Evolutionary conservation across 2,329 filamentous ascomycete species (phyloP).

Genomic region (Fusarium napiforme): DNA sequence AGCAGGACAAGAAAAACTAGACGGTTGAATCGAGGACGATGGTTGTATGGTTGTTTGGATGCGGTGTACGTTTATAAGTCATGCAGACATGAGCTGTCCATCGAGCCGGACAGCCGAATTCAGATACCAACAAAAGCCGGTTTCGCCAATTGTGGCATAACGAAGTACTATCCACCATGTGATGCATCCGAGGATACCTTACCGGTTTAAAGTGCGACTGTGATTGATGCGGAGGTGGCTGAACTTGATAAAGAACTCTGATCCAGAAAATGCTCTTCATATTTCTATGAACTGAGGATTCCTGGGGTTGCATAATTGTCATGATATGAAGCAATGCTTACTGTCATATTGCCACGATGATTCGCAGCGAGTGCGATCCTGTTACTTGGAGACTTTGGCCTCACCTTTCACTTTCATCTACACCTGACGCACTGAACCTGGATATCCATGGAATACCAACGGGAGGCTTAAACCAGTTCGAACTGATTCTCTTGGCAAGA

Average conservation of each 20-base stretch:
- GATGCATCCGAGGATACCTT: conserved; percentile 8
- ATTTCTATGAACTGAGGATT: neutral
- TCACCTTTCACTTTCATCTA: neutral
- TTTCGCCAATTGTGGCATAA: conserved; percentile 38
- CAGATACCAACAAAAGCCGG: conserved; percentile 43
- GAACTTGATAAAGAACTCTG: neutral
- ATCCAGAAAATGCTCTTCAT: neutral
- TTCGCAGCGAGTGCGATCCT: neutral
- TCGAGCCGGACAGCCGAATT: conserved; percentile 40
- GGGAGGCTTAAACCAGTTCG: neutral
- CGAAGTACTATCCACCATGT: conserved; percentile 6
- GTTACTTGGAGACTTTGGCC: neutral
- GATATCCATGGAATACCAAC: neutral
- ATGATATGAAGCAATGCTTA: neutral
- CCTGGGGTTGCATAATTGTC: neutral
- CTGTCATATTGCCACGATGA: neutral
- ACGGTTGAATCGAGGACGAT: conserved; percentile 26
- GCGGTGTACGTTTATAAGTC: conserved; percentile 50
- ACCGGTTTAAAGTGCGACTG: neutral
- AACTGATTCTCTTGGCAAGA: neutral
- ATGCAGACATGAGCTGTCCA: conserved; percentile 40
- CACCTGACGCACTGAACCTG: no score
- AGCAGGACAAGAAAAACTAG: conserved; percentile 57
- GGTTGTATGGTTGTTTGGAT: conserved; percentile 44
- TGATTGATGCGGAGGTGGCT: neutral